These are phyloP conservation scores for Hypoxylon intermedium DNA, from an alignment of 495 filamentous ascomycete species.

Conservation along the genomic window DNA sequence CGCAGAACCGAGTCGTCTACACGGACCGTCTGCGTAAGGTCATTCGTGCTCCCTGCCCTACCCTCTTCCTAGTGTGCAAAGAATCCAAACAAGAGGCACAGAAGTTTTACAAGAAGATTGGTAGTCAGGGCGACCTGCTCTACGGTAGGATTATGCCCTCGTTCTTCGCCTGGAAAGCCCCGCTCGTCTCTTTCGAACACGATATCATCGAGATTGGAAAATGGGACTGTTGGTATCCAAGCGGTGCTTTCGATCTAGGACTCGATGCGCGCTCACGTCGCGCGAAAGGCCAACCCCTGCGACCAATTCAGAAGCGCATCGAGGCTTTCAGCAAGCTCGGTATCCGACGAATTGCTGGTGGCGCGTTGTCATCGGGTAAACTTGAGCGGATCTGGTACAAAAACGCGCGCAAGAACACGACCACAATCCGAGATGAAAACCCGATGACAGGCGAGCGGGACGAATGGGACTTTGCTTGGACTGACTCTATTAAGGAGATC, in stretches of 20 bases:
- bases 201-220: slow-evolving; percentile 1
- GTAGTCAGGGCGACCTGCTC: neutral
- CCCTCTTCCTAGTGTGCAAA: slow-evolving; percentile 8
- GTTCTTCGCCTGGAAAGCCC: neutral
- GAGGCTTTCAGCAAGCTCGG: no score
- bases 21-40: neutral
- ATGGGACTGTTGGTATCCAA: neutral
- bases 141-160: neutral
- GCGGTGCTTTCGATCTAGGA: neutral
- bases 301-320: neutral
- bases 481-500: neutral
- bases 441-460: no score
- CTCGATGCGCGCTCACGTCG: neutral
- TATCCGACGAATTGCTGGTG: neutral
- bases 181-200: slow-evolving; percentile 3
- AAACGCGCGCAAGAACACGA: neutral
- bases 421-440: no score
- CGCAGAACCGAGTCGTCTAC: slow-evolving; percentile 1
- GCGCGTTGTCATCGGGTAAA: no score
- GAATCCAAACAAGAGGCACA: neutral
- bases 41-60: slow-evolving; percentile 1
- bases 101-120: neutral
- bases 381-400: slow-evolving; percentile 10
- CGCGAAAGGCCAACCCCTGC: neutral
- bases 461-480: neutral